phyloP scores from a whole-genome alignment of 2,329 filamentous ascomycete genomes.

The Pseudopithomyces chartarum region DNA sequence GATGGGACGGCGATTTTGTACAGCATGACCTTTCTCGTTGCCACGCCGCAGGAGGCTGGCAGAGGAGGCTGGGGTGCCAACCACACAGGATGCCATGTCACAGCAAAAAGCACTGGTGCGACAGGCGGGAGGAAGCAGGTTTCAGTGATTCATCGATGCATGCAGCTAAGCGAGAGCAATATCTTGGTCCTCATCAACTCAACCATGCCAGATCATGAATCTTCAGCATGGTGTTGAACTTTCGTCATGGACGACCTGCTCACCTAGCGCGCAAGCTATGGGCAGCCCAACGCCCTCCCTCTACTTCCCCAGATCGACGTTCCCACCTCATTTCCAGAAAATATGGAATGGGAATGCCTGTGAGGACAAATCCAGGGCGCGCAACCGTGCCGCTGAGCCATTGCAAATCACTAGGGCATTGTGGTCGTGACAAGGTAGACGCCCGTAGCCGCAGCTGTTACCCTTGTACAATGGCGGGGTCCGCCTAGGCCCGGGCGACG shows the following conservation, averaged over 20 bases:
- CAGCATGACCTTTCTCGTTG: conserved; percentile 5
- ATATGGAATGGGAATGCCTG: no score
- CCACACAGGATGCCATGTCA: conserved; percentile 10
- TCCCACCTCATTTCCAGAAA: not conserved
- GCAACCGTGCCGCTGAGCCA: no score
- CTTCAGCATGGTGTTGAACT: not conserved
- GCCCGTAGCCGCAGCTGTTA: no score
- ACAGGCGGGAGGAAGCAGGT: not conserved
- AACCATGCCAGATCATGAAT: not conserved
- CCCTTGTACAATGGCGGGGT: not conserved
- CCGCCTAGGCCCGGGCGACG: not conserved
- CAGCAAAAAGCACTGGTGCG: conserved; percentile 13
- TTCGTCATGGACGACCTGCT: not conserved
- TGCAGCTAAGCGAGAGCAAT: not conserved
- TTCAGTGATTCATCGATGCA: not conserved
- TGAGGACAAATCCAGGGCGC: no score
- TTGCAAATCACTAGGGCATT: no score
- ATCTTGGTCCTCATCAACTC: not conserved
- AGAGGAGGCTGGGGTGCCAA: conserved; percentile 15
- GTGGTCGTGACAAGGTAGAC: not conserved
- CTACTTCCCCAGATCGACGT: not conserved
- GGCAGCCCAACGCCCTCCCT: not conserved
- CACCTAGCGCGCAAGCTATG: not conserved
- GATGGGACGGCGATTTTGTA: conserved; percentile 16
- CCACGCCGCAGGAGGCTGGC: conserved; percentile 11